Conservation (phyloP, 345 rosid genomes). For the Bretschneidera sinensis region DNA sequence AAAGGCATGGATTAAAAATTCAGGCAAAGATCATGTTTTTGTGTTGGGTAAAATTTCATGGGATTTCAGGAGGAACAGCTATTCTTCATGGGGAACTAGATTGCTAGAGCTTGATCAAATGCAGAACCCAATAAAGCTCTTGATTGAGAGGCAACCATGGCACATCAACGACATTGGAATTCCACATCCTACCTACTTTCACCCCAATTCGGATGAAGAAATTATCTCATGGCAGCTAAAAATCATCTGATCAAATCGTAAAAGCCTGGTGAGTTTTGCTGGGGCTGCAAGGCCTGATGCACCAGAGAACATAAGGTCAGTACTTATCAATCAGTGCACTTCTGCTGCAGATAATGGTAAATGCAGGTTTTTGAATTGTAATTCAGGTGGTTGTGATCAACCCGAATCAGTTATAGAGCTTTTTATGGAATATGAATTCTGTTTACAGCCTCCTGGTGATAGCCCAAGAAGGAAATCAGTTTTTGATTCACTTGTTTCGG, state of each 20-base stretch:
- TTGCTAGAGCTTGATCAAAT: conserved; percentile 62
- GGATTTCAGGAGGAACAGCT: conserved; percentile 69
- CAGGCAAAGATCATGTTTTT: conserved; percentile 83
- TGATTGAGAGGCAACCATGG: conserved; percentile 88
- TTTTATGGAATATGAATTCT: conserved; percentile 67
- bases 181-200: conserved; percentile 83
- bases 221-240: conserved; percentile 61
- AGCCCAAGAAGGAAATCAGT: conserved; percentile 79
- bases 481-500: conserved; percentile 72
- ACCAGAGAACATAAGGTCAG: conserved; percentile 53
- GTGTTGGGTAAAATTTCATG: conserved; percentile 79
- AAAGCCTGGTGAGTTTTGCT: conserved; percentile 52
- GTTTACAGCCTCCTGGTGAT: conserved; percentile 85
- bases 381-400: conserved; percentile 37
- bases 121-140: conserved; percentile 77
- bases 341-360: conserved; percentile 17
- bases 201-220: conserved; percentile 65
- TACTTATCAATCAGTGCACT: conserved; percentile 57
- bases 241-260: conserved; percentile 39
- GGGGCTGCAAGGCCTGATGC: conserved; percentile 60
- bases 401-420: conserved; percentile 51
- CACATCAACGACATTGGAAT: conserved; percentile 67
- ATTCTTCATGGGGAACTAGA: conserved; percentile 63
- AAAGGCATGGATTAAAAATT: conserved; percentile 45
- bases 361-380: conserved; percentile 56